phyloP scores from a whole-genome alignment of 306 rosid species.

The Calophaca sinica region DNA sequence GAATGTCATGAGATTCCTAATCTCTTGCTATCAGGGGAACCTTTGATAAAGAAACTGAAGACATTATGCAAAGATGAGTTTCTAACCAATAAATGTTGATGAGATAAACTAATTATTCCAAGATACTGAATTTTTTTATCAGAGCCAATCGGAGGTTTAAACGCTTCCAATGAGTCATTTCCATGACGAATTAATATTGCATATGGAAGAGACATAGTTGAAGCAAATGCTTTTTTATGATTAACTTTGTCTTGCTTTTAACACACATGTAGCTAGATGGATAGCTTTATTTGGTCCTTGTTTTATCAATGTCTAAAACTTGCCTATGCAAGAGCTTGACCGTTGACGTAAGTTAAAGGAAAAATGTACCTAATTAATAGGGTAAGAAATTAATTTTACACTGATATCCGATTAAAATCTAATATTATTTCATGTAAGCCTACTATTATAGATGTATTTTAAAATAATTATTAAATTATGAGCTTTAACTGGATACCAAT shows the following conservation, averaged over 20 bases:
- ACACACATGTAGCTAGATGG: conserved; percentile 16
- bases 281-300: background rate
- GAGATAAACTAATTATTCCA: conserved; percentile 33
- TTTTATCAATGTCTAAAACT: background rate
- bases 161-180: conserved; percentile 16
- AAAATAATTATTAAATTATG: no score
- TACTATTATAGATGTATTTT: no score
- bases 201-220: background rate
- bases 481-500: no score
- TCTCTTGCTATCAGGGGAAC: background rate
- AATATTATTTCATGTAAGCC: no score
- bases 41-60: conserved; percentile 6
- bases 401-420: no score
- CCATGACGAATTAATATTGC: background rate
- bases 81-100: conserved; percentile 12
- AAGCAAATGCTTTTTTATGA: background rate
- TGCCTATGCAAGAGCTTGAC: no score
- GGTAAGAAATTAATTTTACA: no score
- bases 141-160: conserved; percentile 10
- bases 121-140: conserved; percentile 2
- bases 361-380: no score
- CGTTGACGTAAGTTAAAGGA: no score
- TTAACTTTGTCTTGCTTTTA: conserved; percentile 37
- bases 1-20: conserved; percentile 40
- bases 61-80: conserved; percentile 28